phyloP scores from a whole-genome alignment of 1,284 basidiomycete genomes.

The Sanghuangporus baumii region DNA sequence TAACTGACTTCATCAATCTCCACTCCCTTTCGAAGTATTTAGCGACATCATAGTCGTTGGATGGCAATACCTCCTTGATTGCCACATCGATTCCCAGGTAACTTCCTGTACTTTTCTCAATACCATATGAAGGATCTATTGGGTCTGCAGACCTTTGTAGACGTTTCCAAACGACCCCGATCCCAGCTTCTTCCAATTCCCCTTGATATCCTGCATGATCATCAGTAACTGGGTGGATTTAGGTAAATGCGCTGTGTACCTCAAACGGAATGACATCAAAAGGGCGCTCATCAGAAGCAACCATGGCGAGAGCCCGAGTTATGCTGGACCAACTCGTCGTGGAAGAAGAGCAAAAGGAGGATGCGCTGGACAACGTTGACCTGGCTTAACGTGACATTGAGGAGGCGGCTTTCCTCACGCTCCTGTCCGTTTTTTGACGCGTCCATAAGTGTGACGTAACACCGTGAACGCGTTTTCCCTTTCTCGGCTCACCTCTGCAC shows the following conservation, averaged over 20 bases:
- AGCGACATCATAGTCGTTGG: slow-evolving; percentile 84
- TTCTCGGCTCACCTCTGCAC: not conserved
- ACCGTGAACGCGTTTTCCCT: not conserved
- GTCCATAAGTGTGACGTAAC: not conserved
- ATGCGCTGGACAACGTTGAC: not conserved
- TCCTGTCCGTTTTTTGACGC: slow-evolving; percentile 2
- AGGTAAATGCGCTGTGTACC: slow-evolving; percentile 35
- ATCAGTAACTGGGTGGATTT: slow-evolving; percentile 13
- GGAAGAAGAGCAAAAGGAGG: not conserved
- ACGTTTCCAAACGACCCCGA: slow-evolving; percentile 92
- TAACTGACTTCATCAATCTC: slow-evolving; percentile 79
- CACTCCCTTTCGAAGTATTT: slow-evolving; percentile 99
- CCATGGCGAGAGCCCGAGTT: not conserved
- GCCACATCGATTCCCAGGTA: slow-evolving; percentile 96
- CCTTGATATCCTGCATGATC: slow-evolving; percentile 70
- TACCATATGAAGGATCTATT: not conserved
- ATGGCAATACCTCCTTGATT: slow-evolving; percentile 92
- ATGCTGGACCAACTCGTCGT: not conserved
- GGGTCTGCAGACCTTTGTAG: slow-evolving; percentile 61
- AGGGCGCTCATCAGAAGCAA: slow-evolving; percentile 25
- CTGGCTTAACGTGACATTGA: not conserved
- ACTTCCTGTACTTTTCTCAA: slow-evolving; percentile 44
- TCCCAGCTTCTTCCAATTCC: slow-evolving; percentile 83
- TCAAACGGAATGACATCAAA: slow-evolving; percentile 82
- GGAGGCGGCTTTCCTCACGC: not conserved